Evolutionary conservation across 2,329 filamentous ascomycete species (phyloP).

Genomic region (Scedosporium minutisporum): DNA sequence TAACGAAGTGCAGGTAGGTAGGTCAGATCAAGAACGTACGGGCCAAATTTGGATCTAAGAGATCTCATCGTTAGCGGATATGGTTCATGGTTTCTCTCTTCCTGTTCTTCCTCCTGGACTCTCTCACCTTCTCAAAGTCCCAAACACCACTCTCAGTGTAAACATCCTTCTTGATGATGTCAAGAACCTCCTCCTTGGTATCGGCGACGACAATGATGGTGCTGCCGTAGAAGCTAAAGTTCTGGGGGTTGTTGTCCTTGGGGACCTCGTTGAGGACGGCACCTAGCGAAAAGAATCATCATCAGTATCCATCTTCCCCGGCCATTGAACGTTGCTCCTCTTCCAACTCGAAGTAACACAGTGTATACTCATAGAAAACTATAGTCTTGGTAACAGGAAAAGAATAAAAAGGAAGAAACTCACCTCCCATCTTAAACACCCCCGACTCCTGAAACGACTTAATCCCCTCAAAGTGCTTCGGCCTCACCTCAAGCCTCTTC

Average conservation of each 20-base stretch:
- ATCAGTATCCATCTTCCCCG: neutral
- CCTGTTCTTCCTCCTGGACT: neutral
- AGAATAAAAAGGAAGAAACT: conserved; percentile 13
- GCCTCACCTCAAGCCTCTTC: conserved; percentile 52
- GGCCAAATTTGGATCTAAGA: conserved; percentile 41
- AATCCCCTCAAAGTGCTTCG: conserved; percentile 50
- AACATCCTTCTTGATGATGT: conserved; percentile 59
- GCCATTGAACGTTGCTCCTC: too few relatives aligned
- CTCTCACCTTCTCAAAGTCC: conserved; percentile 58
- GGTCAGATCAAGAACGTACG: conserved; percentile 16
- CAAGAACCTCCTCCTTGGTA: conserved; percentile 58
- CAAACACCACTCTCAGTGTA: conserved; percentile 67
- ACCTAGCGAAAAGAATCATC: conserved; percentile 33
- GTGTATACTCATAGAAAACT: neutral
- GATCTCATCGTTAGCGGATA: neutral
- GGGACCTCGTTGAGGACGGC: conserved; percentile 59
- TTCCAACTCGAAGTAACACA: too few relatives aligned
- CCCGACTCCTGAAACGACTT: conserved; percentile 43
- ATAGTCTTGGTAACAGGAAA: neutral
- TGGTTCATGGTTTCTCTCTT: neutral
- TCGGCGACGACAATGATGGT: conserved; percentile 58
- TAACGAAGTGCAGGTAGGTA: neutral
- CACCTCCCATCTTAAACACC: conserved; percentile 55
- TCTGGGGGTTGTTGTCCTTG: conserved; percentile 44
- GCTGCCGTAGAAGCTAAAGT: conserved; percentile 64